These are phyloP conservation scores for Ceratobasidium sp. DNA, from an alignment of 1,284 basidiomycete species.

Conservation along the genomic window DNA sequence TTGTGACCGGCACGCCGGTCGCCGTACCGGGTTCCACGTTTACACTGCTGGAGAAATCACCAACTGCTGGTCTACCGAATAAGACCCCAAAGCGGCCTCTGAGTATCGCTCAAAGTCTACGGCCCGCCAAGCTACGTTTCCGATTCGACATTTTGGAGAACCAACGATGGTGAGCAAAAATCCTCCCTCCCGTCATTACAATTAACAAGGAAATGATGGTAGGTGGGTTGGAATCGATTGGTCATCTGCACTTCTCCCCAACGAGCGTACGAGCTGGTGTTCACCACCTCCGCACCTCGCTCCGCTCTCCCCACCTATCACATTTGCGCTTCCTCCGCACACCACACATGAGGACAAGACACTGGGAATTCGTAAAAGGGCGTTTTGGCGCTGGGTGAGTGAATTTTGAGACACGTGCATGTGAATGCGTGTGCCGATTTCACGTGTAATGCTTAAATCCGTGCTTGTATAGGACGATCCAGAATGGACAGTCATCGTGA, in stretches of 20 bases:
- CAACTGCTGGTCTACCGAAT: constrained; percentile 41
- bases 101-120: constrained; percentile 35
- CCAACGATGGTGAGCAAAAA: constrained; percentile 77
- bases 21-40: constrained; percentile 44
- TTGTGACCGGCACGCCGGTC: constrained; percentile 61
- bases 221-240: constrained; percentile 85
- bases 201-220: no score
- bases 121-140: constrained; percentile 63
- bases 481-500: constrained; percentile 54
- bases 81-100: constrained; percentile 45
- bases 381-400: constrained; percentile 17
- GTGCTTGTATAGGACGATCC: constrained; percentile 55
- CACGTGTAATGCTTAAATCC: background rate
- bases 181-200: background rate
- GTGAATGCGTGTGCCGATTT: constrained; percentile 8
- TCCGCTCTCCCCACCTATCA: constrained; percentile 57
- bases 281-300: constrained; percentile 53
- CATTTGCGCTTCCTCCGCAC: constrained; percentile 49
- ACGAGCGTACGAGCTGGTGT: constrained; percentile 91
- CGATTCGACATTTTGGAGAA: constrained; percentile 91
- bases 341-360: constrained; percentile 56
- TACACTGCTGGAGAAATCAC: constrained; percentile 6
- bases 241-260: constrained; percentile 89
- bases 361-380: constrained; percentile 49
- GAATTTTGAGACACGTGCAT: background rate